These are phyloP conservation scores for Dillenia turbinata DNA, from an alignment of 164 flowering plant species.

Conservation along the genomic window DNA sequence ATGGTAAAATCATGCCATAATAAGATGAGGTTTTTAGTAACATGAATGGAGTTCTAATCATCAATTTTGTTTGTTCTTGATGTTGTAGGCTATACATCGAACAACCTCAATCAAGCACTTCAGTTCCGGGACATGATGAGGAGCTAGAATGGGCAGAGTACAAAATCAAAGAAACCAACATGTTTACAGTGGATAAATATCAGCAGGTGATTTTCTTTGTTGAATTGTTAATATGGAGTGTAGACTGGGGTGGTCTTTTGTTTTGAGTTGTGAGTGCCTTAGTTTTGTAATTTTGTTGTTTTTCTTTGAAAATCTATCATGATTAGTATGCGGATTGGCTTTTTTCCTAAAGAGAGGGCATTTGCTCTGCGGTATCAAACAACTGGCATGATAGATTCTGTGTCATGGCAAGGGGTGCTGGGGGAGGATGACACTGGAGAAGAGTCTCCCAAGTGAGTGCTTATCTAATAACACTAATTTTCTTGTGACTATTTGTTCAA, in stretches of 20 bases:
- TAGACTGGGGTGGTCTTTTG: not conserved
- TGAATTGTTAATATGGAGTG: not conserved
- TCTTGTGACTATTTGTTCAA: no score
- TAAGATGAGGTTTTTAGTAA: no score
- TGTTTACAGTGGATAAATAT: slow-evolving; percentile 95
- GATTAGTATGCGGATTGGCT: slow-evolving; percentile 82
- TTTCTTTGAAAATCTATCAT: slow-evolving; percentile 29
- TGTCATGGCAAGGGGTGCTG: slow-evolving; percentile 81
- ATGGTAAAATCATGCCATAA: no score
- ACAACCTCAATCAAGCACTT: slow-evolving; percentile 65
- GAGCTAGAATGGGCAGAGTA: slow-evolving; percentile 91
- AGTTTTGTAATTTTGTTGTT: slow-evolving; percentile 9
- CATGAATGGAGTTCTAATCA: no score
- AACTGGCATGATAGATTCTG: slow-evolving; percentile 91
- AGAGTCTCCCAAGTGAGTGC: slow-evolving; percentile 83
- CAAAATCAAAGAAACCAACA: slow-evolving; percentile 89
- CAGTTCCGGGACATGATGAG: slow-evolving; percentile 39
- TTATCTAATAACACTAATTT: not conserved
- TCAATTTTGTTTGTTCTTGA: slow-evolving; percentile 1
- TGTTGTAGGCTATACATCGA: slow-evolving; percentile 70
- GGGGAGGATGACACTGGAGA: slow-evolving; percentile 98
- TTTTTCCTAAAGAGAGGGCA: slow-evolving; percentile 78
- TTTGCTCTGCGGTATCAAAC: slow-evolving; percentile 88
- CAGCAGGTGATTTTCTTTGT: slow-evolving; percentile 67
- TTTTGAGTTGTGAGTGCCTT: not conserved